Conservation (phyloP, 225 moss, liverwort and hornwort genomes). For the Takakia lepidozioides region DNA sequence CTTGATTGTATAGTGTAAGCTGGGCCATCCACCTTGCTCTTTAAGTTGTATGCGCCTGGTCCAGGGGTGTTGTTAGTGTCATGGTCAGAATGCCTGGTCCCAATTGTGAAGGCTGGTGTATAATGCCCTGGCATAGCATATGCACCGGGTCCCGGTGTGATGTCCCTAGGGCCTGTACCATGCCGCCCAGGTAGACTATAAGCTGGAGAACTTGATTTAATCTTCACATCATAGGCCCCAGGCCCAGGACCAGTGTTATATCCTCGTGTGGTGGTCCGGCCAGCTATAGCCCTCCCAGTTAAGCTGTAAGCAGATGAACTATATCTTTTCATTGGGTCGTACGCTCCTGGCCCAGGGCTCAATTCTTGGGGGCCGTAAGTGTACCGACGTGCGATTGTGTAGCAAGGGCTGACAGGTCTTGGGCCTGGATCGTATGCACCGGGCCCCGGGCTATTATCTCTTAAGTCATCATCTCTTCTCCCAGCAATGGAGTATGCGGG, state of each 20-base stretch:
- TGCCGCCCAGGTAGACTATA: conserved; percentile 37
- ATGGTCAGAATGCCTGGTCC: no score
- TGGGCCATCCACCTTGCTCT: conserved; percentile 13
- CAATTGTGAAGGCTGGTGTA: no score
- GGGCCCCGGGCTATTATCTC: conserved; percentile 38
- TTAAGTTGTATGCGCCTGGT: no score
- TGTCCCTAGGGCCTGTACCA: no score
- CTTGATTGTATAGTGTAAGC: no score
- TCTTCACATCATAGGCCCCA: conserved; percentile 27
- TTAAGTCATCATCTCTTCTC: conserved; percentile 8
- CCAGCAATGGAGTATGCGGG: conserved; percentile 45
- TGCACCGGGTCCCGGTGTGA: no score
- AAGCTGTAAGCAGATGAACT: conserved; percentile 56
- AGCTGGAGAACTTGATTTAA: conserved; percentile 36
- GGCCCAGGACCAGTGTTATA: conserved; percentile 61
- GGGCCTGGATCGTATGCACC: conserved; percentile 38
- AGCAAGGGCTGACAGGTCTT: conserved; percentile 29
- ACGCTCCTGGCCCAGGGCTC: conserved; percentile 53
- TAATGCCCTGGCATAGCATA: no score
- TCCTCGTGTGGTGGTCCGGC: conserved; percentile 21
- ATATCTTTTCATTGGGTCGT: conserved; percentile 28
- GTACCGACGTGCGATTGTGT: conserved; percentile 40
- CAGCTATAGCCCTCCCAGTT: conserved; percentile 5
- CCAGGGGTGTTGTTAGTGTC: no score
- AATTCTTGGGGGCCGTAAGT: conserved; percentile 23